Conservation (phyloP, 1,284 basidiomycete species). For the Ustilago loliicola region DNA sequence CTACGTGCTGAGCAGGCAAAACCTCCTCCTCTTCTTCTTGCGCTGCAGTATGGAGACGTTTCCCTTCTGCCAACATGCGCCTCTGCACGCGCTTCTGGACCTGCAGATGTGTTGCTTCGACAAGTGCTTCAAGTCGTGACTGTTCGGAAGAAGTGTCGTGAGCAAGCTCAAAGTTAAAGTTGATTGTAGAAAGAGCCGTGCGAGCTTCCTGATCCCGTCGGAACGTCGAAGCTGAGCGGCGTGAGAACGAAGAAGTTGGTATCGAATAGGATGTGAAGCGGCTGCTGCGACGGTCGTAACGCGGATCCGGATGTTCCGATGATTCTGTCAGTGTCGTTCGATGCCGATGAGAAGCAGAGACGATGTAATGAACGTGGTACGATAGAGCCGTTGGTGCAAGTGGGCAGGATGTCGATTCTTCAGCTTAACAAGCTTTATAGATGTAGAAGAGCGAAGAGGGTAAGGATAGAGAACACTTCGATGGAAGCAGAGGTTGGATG, state of each 20-base stretch:
- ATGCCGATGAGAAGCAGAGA: not conserved
- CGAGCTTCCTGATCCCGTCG: conserved; percentile 19
- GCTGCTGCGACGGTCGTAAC: conserved; percentile 8
- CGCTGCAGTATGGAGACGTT: not conserved
- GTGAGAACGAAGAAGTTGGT: not conserved
- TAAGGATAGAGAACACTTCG: not conserved
- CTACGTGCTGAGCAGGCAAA: not conserved
- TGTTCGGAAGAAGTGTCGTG: not conserved
- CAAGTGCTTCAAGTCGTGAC: not conserved
- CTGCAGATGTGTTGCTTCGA: not conserved
- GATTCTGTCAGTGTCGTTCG: not conserved
- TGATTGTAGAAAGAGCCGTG: not conserved
- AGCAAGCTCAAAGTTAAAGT: not conserved
- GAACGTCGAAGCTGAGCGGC: not conserved
- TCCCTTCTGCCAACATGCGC: not conserved
- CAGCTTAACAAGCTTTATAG: not conserved
- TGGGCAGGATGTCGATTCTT: not conserved
- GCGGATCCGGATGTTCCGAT: not conserved
- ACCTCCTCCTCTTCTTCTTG: not conserved
- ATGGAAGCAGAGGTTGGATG: not conserved
- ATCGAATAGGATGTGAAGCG: not conserved
- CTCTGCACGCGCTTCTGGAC: conserved; percentile 9
- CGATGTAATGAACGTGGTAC: not conserved
- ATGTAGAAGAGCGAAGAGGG: not conserved
- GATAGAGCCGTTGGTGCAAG: not conserved